Evolutionary conservation across 345 rosid genomes (phyloP).

Genomic region (Eucalyptus pauciflora): DNA sequence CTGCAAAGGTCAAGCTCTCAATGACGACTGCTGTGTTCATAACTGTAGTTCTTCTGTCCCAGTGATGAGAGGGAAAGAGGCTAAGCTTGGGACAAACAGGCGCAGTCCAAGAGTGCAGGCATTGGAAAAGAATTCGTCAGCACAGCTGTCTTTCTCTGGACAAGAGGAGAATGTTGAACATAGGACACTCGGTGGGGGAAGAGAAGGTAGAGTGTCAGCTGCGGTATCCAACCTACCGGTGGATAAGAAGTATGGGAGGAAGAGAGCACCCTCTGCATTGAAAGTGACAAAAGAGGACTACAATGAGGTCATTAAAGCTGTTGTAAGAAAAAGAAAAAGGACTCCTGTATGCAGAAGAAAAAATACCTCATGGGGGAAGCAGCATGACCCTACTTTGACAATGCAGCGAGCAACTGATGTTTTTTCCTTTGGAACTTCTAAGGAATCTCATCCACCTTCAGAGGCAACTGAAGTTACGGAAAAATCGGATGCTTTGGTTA

Average conservation of each 20-base stretch:
- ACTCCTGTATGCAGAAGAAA: constrained; percentile 16
- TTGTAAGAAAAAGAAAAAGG: constrained; percentile 30
- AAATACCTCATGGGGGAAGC: neutral
- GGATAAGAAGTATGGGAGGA: constrained; percentile 3
- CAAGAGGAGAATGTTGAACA: constrained; percentile 11
- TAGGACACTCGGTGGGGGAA: constrained; percentile 1
- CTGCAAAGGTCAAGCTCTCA: neutral
- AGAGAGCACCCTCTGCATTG: constrained; percentile 5
- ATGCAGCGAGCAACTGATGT: constrained; percentile 1
- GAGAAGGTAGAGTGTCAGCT: neutral
- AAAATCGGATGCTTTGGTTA: neutral
- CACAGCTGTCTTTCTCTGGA: constrained; percentile 17
- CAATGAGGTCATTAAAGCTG: constrained; percentile 1
- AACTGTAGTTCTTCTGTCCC: constrained; percentile 59
- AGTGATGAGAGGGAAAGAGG: constrained; percentile 47
- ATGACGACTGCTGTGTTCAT: constrained; percentile 8
- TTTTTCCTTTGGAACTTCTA: neutral
- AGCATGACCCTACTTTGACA: neutral
- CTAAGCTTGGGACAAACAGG: constrained; percentile 37
- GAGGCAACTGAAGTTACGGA: neutral
- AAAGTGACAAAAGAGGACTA: constrained; percentile 1
- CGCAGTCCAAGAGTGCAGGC: constrained; percentile 54
- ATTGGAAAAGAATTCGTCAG: constrained; percentile 26
- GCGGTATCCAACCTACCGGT: neutral
- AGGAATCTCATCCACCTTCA: neutral